phyloP scores from a whole-genome alignment of 2,329 filamentous ascomycete species.

The Phyllosticta capitalensis region DNA sequence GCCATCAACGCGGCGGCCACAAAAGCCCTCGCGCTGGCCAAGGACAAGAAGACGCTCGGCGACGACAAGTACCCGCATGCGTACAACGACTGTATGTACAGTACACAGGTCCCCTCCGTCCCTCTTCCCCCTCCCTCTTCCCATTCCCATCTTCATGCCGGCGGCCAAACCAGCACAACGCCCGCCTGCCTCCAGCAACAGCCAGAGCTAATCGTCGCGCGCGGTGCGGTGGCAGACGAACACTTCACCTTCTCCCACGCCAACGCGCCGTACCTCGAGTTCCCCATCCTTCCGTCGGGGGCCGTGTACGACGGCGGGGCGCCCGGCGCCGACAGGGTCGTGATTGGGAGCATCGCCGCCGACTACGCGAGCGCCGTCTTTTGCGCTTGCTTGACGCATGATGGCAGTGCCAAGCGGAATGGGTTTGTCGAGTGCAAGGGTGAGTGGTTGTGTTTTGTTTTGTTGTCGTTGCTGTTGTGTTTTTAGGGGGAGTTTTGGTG shows the following conservation, averaged over 20 bases:
- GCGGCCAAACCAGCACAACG: too few species aligned
- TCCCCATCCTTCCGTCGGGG: slow-evolving; percentile 20
- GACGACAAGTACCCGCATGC: slow-evolving; percentile 23
- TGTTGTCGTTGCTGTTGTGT: too few species aligned
- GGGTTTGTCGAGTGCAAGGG: background rate
- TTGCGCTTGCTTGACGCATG: slow-evolving; percentile 14
- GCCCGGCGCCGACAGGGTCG: slow-evolving; percentile 24
- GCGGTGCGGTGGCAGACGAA: slow-evolving; percentile 17
- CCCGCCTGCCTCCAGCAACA: too few species aligned
- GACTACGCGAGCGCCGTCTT: slow-evolving; percentile 21
- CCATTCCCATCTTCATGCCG: too few species aligned
- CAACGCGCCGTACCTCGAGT: slow-evolving; percentile 21
- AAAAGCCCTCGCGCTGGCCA: slow-evolving; percentile 18
- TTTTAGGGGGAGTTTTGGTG: too few species aligned
- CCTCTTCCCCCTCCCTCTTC: background rate
- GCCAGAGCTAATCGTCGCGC: too few species aligned
- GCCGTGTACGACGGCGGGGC: slow-evolving; percentile 16
- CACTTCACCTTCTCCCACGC: slow-evolving; percentile 22
- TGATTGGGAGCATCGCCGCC: slow-evolving; percentile 21
- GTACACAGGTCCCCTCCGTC: too few species aligned
- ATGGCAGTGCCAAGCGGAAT: background rate
- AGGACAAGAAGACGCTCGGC: slow-evolving; percentile 15
- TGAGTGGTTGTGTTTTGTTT: background rate
- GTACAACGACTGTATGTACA: slow-evolving; percentile 21
- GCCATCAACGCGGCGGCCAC: slow-evolving; percentile 19